Base-by-base conservation (phyloP, 768 basidiomycete species). In the Pleurotus eryngii region DNA sequence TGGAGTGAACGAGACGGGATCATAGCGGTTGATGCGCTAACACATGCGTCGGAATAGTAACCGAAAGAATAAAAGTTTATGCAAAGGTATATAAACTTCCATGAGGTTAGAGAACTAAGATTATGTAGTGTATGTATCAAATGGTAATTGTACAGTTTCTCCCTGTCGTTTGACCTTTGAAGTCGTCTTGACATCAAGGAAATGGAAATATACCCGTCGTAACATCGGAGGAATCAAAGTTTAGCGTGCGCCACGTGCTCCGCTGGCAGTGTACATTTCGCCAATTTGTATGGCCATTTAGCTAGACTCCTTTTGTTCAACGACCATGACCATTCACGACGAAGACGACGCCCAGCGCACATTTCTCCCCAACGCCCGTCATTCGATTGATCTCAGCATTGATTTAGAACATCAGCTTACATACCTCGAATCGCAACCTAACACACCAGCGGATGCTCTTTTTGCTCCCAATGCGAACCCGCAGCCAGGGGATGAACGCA, bases 1-100 rank as follows among this genome's bases (percentile, higher is more conserved):
- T 97, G 95, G 95, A 89, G 81, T 70, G 95, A 97, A 69, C 83
- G 87, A 6, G 92, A 92, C 65, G 95, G 95, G 2, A 84, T 93
- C 50, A 83, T 97, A 55, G 95, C 90, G 69, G 84, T 97, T 49
- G 95, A 98, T 70, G 75, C 89, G 20, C 75, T 92, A 61, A 93
- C 90, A 26, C 93, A 95, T 61, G 71, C 77, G 40, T 72, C 75
- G 15, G 78, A 78, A 65, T 80, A 69, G 67, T 63, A 43, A 4
- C 38, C 18, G 48, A 55, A 57, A 59, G 49, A 49, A 59, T 53
- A 43, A 30, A 42, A 58, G 42, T n/a, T 38, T 12, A 37, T 54
- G 17, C 20, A 30, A 51, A 30, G 26, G 30, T 51, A 42, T 42
- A 54, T 40, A 54, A 54, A 54, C 39, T 24, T 54, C 24, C 30